Evolutionary conservation across 2,329 filamentous ascomycete genomes (phyloP).

Genomic region (Ciborinia camelliae): DNA sequence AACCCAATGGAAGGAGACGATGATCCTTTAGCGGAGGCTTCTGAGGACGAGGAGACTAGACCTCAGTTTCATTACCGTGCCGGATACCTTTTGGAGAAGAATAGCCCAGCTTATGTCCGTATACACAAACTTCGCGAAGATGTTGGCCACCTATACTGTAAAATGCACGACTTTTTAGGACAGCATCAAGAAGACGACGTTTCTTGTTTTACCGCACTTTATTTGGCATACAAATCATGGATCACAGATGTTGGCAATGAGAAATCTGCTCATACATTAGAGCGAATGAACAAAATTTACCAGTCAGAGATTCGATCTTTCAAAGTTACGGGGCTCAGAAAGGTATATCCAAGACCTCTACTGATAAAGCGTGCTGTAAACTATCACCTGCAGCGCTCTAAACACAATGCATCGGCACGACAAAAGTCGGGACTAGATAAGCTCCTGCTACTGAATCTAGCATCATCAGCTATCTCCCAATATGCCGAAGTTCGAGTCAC

Average conservation of each 20-base stretch:
- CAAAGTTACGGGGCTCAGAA: conserved; percentile 88
- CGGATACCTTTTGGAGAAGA: conserved; percentile 72
- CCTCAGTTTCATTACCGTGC: conserved; percentile 86
- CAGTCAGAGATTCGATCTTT: conserved; percentile 86
- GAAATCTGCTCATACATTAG: conserved; percentile 86
- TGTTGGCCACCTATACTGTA: conserved; percentile 75
- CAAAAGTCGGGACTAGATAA: conserved; percentile 90
- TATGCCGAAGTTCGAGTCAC: conserved; percentile 96
- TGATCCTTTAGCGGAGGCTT: conserved; percentile 56
- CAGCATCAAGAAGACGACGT: conserved; percentile 92
- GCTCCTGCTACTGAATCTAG: conserved; percentile 76
- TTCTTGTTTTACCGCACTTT: conserved; percentile 87
- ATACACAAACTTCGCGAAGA: conserved; percentile 80
- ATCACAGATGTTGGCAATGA: conserved; percentile 98
- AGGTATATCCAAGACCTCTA: conserved; percentile 88
- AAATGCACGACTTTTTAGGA: conserved; percentile 79
- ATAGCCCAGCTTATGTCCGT: conserved; percentile 63
- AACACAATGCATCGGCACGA: conserved; percentile 86
- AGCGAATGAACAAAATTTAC: conserved; percentile 80
- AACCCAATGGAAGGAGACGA: conserved; percentile 55
- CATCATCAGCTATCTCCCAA: conserved; percentile 81
- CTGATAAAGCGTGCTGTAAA: conserved; percentile 89
- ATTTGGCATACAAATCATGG: conserved; percentile 90
- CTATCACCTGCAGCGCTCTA: conserved; percentile 89
- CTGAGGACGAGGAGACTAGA: conserved; percentile 77